These are phyloP conservation scores for Acacia melanoxylon DNA, from an alignment of 306 rosid genomes.

Conservation along the genomic window DNA sequence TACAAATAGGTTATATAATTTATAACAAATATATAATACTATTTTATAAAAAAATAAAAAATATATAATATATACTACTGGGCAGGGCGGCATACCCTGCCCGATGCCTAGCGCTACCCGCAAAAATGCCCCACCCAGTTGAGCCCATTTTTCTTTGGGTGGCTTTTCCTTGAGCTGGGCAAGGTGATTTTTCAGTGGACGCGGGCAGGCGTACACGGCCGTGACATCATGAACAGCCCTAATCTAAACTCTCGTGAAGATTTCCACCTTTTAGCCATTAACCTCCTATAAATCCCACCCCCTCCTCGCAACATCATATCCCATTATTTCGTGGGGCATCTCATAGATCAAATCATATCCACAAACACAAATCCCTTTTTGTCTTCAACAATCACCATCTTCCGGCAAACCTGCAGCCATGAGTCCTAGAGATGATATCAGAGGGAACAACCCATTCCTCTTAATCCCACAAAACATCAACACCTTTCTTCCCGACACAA, in stretches of 20 bases:
- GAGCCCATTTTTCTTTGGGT: too few species aligned
- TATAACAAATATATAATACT: too few species aligned
- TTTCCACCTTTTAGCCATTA: conserved; percentile 44
- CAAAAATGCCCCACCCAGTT: too few species aligned
- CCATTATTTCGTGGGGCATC: background rate
- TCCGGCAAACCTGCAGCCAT: conserved; percentile 35
- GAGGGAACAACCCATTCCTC: conserved; percentile 48
- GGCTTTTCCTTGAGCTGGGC: too few species aligned
- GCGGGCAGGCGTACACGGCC: too few species aligned
- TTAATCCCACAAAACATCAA: conserved; percentile 33
- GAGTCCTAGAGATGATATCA: conserved; percentile 66
- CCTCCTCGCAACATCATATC: background rate
- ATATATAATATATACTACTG: too few species aligned
- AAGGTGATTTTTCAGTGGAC: too few species aligned
- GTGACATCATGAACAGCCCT: too few species aligned
- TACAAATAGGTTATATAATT: too few species aligned
- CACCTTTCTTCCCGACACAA: background rate
- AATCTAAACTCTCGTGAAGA: background rate
- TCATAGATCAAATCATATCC: background rate
- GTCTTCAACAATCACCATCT: conserved; percentile 3
- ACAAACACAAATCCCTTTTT: background rate
- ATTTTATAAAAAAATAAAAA: too few species aligned
- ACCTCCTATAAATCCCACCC: conserved; percentile 56
- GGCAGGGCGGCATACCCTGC: too few species aligned
- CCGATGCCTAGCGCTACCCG: too few species aligned